A percentile compares a stretch with the other conserved stretches of the same genome.
These are phyloP conservation scores for Clavispora asparagi DNA, from an alignment of 805 yeast genomes.

Conservation along the genomic window DNA sequence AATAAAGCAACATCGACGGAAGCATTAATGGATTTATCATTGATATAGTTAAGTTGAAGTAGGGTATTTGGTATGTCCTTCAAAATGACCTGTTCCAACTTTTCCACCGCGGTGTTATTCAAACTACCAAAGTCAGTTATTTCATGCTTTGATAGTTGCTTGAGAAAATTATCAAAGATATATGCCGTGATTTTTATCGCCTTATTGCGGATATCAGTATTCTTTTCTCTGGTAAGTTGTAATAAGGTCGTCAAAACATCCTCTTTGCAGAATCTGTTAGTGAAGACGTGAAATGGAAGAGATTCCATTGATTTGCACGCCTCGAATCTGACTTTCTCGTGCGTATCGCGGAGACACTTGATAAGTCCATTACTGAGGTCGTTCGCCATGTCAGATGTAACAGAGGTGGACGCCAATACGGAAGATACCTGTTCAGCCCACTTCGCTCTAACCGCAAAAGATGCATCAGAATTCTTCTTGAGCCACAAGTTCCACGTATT, in stretches of 20 bases:
- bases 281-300: constrained; percentile 43
- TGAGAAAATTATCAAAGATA: constrained; percentile 47
- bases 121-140: constrained; percentile 28
- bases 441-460: constrained; percentile 54
- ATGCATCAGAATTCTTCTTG: constrained; percentile 66
- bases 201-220: constrained; percentile 55
- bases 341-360: constrained; percentile 69
- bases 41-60: constrained; percentile 65
- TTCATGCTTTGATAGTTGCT: constrained; percentile 7
- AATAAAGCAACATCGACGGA: constrained; percentile 57
- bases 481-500: constrained; percentile 69
- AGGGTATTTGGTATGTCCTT: constrained; percentile 60
- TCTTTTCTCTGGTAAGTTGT: constrained; percentile 68
- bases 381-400: constrained; percentile 42
- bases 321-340: constrained; percentile 63
- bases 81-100: constrained; percentile 27
- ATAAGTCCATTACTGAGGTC: constrained; percentile 46
- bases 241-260: constrained; percentile 49
- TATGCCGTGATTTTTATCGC: constrained; percentile 52
- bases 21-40: constrained; percentile 61
- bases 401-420: constrained; percentile 43
- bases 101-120: constrained; percentile 18
- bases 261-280: constrained; percentile 42
- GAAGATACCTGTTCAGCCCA: constrained; percentile 63
- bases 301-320: constrained; percentile 50